Percentiles rank a stretch among this genome's conserved stretches.
Conservation (phyloP, 345 rosid genomes). For the Citrus glauca region DNA sequence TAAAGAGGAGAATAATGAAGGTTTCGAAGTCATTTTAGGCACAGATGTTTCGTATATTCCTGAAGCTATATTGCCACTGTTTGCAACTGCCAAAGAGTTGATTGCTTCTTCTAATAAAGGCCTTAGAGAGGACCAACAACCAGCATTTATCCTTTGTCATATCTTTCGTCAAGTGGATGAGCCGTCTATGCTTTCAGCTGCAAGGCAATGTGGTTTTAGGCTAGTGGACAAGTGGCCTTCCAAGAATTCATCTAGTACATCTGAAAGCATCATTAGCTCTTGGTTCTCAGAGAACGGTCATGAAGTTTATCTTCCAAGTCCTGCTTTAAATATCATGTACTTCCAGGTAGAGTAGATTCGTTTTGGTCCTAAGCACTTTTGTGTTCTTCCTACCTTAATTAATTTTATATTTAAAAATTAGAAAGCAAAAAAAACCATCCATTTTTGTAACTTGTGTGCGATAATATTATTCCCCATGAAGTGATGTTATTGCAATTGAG, state of each 20-base stretch:
- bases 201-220: slow-evolving; percentile 58
- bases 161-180: slow-evolving; percentile 78
- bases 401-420: not conserved
- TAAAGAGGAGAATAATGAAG: slow-evolving; percentile 32
- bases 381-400: not conserved
- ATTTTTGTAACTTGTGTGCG: not conserved
- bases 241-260: slow-evolving; percentile 19
- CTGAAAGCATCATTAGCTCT: slow-evolving; percentile 37
- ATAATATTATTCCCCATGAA: not conserved
- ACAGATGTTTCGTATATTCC: slow-evolving; percentile 74
- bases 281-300: slow-evolving; percentile 50
- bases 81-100: slow-evolving; percentile 68
- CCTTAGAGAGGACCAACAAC: slow-evolving; percentile 21
- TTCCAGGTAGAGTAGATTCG: slow-evolving; percentile 35
- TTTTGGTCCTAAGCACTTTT: too few relatives aligned
- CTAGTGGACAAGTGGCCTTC: slow-evolving; percentile 67
- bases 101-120: slow-evolving; percentile 30
- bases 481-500: too few relatives aligned
- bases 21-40: slow-evolving; percentile 79
- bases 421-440: not conserved
- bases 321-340: slow-evolving; percentile 73
- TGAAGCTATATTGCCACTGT: slow-evolving; percentile 67
- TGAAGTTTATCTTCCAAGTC: slow-evolving; percentile 34
- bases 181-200: slow-evolving; percentile 55
- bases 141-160: slow-evolving; percentile 72